These are phyloP conservation scores for Cyclotella atomus DNA, from an alignment of 108 stramenopile genomes.

Conservation along the genomic window DNA sequence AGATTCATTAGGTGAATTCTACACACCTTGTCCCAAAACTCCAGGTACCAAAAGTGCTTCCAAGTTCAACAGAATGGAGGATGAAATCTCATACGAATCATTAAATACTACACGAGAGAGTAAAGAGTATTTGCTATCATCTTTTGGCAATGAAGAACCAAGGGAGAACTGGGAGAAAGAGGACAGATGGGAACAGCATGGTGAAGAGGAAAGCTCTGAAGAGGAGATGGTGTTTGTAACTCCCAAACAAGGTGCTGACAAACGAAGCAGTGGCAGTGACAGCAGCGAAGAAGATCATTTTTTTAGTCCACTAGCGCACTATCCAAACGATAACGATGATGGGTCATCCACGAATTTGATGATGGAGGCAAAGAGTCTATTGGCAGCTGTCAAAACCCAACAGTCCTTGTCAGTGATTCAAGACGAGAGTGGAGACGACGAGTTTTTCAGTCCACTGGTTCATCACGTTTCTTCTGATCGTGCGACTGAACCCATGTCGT, in stretches of 20 bases:
- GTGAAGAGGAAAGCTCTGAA: too few relatives aligned
- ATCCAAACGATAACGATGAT: too few relatives aligned
- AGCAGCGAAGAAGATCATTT: too few relatives aligned
- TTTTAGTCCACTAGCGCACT: too few relatives aligned
- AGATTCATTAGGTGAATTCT: background rate
- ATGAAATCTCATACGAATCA: background rate
- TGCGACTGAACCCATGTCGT: background rate
- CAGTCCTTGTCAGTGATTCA: background rate
- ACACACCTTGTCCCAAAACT: background rate
- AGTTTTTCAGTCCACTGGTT: slow-evolving; percentile 41
- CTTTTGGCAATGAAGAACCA: background rate
- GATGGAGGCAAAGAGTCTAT: background rate
- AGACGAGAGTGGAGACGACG: slow-evolving; percentile 23
- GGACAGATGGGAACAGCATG: too few relatives aligned
- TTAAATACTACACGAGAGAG: background rate
- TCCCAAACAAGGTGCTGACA: too few relatives aligned
- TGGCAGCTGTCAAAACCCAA: background rate
- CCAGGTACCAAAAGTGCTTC: background rate
- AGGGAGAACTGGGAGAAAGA: background rate
- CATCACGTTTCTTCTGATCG: too few relatives aligned
- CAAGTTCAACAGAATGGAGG: background rate
- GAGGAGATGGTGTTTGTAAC: too few relatives aligned
- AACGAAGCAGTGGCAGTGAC: too few relatives aligned
- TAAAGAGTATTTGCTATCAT: background rate
- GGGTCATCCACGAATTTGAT: too few relatives aligned